Percentiles rank a stretch among this genome's conserved stretches.
Conservation (phyloP, 208 protist genomes). For the Trypanosoma conorhini region DNA sequence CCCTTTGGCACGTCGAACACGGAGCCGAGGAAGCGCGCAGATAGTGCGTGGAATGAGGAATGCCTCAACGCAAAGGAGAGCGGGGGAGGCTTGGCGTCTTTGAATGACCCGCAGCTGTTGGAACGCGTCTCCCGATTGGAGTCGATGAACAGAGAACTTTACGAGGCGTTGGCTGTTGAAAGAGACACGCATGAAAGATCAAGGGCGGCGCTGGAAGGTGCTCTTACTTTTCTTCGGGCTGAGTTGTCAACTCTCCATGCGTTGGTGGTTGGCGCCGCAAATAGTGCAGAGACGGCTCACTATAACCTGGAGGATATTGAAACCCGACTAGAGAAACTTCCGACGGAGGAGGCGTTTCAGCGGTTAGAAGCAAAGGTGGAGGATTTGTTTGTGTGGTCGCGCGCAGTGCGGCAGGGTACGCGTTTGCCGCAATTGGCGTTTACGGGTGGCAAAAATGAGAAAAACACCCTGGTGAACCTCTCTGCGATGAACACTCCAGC, state of each 20-base stretch:
- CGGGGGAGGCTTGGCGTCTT: neutral
- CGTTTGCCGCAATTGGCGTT: neutral
- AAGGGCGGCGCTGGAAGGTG: neutral
- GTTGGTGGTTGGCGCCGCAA: constrained; percentile 6
- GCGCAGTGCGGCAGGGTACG: neutral
- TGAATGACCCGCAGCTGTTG: neutral
- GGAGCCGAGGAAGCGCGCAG: neutral
- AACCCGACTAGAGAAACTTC: neutral
- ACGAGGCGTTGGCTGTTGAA: neutral
- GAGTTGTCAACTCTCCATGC: constrained; percentile 15
- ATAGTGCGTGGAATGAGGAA: neutral
- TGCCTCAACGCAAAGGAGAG: neutral
- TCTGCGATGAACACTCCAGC: neutral
- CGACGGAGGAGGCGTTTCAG: neutral
- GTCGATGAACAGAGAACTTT: constrained; percentile 4
- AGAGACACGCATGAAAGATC: constrained; percentile 8
- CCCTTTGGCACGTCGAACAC: neutral
- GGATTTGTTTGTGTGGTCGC: neutral
- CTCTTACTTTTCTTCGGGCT: neutral
- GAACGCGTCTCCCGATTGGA: constrained; percentile 8
- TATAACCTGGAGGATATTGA: constrained; percentile 8
- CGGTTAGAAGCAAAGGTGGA: constrained; percentile 4
- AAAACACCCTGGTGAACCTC: neutral
- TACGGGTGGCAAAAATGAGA: neutral
- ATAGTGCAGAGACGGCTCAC: constrained; percentile 22